Conservation (phyloP, 768 basidiomycete genomes). For the Mycena galericulata region DNA sequence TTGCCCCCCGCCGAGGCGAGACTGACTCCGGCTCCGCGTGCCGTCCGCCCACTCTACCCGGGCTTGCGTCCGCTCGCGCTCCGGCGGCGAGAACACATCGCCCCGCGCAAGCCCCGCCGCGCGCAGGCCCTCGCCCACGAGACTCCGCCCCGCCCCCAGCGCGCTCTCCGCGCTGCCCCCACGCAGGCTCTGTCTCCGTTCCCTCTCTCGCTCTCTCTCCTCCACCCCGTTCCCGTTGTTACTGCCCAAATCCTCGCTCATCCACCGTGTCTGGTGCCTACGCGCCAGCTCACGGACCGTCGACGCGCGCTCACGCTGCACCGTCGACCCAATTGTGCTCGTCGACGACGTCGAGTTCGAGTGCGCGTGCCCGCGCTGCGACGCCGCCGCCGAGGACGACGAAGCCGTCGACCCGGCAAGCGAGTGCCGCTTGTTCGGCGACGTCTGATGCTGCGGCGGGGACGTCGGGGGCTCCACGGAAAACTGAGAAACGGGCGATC, state of each 20-base stretch:
- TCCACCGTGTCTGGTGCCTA: conserved; percentile 65
- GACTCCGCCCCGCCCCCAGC: conserved; percentile 61
- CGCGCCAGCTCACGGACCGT: conserved; percentile 62
- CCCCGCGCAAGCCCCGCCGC: conserved; percentile 69
- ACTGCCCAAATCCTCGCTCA: conserved; percentile 58
- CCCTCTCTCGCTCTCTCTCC: conserved; percentile 38
- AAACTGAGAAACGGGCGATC: conserved; percentile 18
- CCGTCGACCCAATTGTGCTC: conserved; percentile 31
- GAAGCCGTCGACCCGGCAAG: conserved; percentile 41
- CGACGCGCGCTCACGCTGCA: conserved; percentile 48
- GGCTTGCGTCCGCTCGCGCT: conserved; percentile 37
- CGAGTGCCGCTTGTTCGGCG: conserved; percentile 36
- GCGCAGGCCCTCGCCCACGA: conserved; percentile 76
- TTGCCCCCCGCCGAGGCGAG: conserved; percentile 32
- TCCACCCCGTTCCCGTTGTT: background rate
- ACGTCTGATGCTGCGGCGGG: conserved; percentile 30
- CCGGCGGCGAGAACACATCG: conserved; percentile 25
- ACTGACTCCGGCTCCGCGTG: conserved; percentile 38
- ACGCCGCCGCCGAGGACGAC: conserved; percentile 37
- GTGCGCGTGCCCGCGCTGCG: conserved; percentile 44
- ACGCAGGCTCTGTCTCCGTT: conserved; percentile 67
- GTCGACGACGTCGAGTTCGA: conserved; percentile 35
- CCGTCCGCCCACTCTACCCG: conserved; percentile 39
- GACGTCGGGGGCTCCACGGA: conserved; percentile 27
- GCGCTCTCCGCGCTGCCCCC: conserved; percentile 81